Conservation (phyloP, 23 red algal species). For the Porphyridium purpureum region DNA sequence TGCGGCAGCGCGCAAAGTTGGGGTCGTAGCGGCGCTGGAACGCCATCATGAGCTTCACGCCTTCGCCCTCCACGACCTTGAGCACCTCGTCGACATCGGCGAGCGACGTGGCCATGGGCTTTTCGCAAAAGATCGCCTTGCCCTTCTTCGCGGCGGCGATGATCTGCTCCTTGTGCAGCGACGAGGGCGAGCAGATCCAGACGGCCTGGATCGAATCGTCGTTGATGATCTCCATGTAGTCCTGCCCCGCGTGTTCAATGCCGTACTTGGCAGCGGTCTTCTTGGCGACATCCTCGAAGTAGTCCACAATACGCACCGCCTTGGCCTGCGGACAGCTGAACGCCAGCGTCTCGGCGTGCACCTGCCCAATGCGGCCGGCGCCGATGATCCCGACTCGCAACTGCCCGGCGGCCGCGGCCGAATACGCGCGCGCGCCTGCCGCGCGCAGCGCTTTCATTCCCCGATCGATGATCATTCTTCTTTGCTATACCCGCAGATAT, state of each 20-base stretch:
- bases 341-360: constrained; percentile 79
- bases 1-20: constrained; percentile 48
- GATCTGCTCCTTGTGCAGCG: constrained; percentile 88
- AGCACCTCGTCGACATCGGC: constrained; percentile 65
- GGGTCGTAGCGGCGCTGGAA: constrained; percentile 94
- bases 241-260: constrained; percentile 24
- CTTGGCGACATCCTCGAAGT: constrained; percentile 50
- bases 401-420: no score
- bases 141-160: constrained; percentile 53
- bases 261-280: constrained; percentile 21
- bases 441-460: no score
- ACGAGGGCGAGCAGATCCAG: constrained; percentile 80
- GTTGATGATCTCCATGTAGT: constrained; percentile 41
- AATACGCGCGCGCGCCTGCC: no score
- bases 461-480: no score
- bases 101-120: constrained; percentile 76
- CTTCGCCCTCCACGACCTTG: constrained; percentile 45
- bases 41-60: constrained; percentile 71
- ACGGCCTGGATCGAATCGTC: constrained; percentile 66
- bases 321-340: constrained; percentile 42
- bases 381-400: constrained; percentile 68
- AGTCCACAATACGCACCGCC: constrained; percentile 62
- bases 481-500: no score
- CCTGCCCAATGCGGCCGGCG: constrained; percentile 88
- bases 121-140: constrained; percentile 96